Percentiles rank a stretch among this genome's conserved stretches.
phyloP scores from a whole-genome alignment of 2,329 filamentous ascomycete genomes.

The Beauveria bassiana region DNA sequence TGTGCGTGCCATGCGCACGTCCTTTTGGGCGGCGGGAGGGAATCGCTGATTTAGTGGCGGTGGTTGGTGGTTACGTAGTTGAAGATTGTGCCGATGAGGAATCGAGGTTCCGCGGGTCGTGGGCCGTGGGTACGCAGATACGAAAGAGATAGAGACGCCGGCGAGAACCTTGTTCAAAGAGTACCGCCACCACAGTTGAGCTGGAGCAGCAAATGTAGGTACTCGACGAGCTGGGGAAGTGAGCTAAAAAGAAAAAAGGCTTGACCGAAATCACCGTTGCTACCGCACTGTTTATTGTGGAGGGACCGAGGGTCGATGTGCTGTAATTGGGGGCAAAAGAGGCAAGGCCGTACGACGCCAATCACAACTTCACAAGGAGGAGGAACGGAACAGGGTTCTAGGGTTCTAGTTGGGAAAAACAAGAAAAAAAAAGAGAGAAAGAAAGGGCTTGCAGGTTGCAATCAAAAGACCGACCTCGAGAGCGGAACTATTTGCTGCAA shows the following conservation, averaged over 20 bases:
- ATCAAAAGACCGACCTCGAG: background rate
- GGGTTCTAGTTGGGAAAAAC: background rate
- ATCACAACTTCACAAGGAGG: background rate
- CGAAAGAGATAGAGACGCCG: background rate
- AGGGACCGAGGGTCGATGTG: background rate
- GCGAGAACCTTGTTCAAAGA: background rate
- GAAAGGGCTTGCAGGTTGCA: background rate
- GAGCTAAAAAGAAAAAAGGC: too few relatives aligned
- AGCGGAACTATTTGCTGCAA: background rate
- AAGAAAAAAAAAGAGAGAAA: background rate
- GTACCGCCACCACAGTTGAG: too few relatives aligned
- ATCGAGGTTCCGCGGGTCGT: background rate
- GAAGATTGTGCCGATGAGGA: background rate
- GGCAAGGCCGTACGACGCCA: constrained; percentile 5
- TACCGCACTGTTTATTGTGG: background rate
- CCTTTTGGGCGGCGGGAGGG: background rate
- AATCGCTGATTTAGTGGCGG: background rate
- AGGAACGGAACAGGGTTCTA: background rate
- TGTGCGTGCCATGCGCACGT: background rate
- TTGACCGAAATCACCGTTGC: background rate
- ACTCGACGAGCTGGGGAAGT: too few relatives aligned
- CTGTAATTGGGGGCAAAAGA: background rate
- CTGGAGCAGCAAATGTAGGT: too few relatives aligned
- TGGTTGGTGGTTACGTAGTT: background rate
- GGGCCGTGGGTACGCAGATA: too few relatives aligned